These are phyloP conservation scores for Eimeria maxima DNA, from an alignment of 169 alveolate species.

Conservation along the genomic window DNA sequence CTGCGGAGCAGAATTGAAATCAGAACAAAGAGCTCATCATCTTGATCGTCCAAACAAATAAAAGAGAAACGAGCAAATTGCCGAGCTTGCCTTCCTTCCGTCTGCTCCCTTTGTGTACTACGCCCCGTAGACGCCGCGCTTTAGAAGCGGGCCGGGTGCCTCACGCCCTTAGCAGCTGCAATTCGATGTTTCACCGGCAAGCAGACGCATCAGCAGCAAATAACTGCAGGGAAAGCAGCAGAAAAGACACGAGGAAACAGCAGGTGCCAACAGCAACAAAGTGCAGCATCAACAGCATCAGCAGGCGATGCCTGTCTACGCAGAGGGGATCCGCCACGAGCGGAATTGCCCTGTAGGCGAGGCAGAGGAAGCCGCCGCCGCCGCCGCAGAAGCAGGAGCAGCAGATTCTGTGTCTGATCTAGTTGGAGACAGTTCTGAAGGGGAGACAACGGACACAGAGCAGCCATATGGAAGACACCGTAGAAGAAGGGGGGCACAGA, in stretches of 20 bases:
- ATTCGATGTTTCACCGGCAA: no score
- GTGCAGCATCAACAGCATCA: background rate
- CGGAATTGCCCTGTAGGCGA: conserved; percentile 42
- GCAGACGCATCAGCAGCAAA: background rate
- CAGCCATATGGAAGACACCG: background rate
- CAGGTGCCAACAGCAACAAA: background rate
- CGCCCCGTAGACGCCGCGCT: no score
- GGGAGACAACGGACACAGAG: background rate
- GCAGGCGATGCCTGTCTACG: conserved; percentile 50
- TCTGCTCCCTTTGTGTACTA: no score
- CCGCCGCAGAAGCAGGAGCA: background rate
- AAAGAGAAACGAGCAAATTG: no score
- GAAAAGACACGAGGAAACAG: background rate
- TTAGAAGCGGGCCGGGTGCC: no score
- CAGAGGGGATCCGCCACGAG: conserved; percentile 73
- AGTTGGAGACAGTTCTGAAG: background rate
- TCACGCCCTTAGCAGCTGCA: no score
- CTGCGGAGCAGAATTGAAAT: no score
- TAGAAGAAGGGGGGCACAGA: background rate
- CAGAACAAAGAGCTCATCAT: no score
- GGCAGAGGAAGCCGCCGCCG: background rate
- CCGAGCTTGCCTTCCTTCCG: no score
- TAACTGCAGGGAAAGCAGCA: background rate
- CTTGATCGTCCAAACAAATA: no score
- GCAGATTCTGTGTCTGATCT: background rate